Conservation (phyloP, 108 stramenopile genomes). For the Nannochloropsis salina region DNA sequence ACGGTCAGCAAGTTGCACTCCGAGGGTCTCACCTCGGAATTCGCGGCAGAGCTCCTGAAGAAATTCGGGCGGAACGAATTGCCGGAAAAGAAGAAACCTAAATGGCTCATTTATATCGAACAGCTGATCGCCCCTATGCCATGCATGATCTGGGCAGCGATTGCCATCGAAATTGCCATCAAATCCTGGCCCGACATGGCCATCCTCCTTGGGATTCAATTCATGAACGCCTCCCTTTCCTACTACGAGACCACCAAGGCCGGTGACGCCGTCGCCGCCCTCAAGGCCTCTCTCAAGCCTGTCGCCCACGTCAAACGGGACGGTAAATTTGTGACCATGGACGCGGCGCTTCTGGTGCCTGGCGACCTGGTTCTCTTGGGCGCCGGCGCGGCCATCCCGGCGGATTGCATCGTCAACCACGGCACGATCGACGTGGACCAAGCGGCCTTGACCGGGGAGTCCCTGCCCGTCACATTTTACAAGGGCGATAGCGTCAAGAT, state of each 20-base stretch:
- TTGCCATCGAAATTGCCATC: background rate
- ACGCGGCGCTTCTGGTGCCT: background rate
- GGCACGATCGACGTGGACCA: slow-evolving; percentile 61
- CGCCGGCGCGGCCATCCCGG: slow-evolving; percentile 10
- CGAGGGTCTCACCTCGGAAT: slow-evolving; percentile 13
- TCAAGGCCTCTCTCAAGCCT: background rate
- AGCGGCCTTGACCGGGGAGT: slow-evolving; percentile 74
- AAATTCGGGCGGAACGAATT: slow-evolving; percentile 19
- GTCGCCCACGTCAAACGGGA: background rate
- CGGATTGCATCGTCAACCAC: slow-evolving; percentile 23
- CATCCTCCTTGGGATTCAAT: slow-evolving; percentile 18
- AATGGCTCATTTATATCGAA: background rate
- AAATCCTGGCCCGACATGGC: slow-evolving; percentile 24
- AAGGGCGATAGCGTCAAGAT: slow-evolving; percentile 59
- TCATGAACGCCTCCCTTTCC: slow-evolving; percentile 7
- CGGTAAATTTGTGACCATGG: background rate
- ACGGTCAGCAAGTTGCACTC: slow-evolving; percentile 1
- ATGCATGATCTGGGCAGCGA: slow-evolving; percentile 21
- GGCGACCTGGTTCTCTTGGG: slow-evolving; percentile 22
- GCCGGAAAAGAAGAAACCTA: background rate
- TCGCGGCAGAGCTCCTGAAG: slow-evolving; percentile 3
- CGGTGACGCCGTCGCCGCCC: background rate
- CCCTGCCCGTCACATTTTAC: slow-evolving; percentile 66
- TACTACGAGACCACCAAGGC: slow-evolving; percentile 27
- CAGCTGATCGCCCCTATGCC: slow-evolving; percentile 23